Evolutionary conservation across 2,329 filamentous ascomycete species (phyloP).

Genomic region (Paramyrothecium roridum): DNA sequence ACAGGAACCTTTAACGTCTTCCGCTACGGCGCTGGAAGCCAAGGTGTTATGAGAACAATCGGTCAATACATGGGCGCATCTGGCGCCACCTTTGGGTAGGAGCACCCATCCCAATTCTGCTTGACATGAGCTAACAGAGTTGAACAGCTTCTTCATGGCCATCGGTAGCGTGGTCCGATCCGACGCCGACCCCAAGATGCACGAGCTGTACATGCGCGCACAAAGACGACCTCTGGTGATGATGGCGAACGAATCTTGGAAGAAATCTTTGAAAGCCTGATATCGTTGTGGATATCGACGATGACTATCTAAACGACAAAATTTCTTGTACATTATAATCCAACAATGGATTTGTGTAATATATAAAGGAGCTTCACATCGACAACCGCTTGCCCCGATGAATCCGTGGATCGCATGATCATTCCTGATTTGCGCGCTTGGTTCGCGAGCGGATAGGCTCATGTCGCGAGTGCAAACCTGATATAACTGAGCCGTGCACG

Average conservation of each 20-base stretch:
- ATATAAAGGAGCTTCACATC: not conserved
- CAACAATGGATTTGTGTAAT: not conserved
- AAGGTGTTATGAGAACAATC: slow-evolving; percentile 89
- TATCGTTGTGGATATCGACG: not conserved
- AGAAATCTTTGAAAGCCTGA: slow-evolving; percentile 9
- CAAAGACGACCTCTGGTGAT: slow-evolving; percentile 70
- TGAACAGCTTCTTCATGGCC: slow-evolving; percentile 86
- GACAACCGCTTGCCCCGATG: not conserved
- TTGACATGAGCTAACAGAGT: slow-evolving; percentile 12
- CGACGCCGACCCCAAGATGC: slow-evolving; percentile 74
- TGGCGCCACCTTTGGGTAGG: slow-evolving; percentile 90
- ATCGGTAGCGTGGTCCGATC: slow-evolving; percentile 96
- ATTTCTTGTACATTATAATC: not conserved
- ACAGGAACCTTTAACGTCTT: slow-evolving; percentile 91
- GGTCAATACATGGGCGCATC: slow-evolving; percentile 97
- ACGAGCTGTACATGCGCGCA: slow-evolving; percentile 72
- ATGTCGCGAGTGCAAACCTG: too few relatives aligned
- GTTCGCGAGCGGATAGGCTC: too few relatives aligned
- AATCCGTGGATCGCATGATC: too few relatives aligned
- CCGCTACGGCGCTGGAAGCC: slow-evolving; percentile 86
- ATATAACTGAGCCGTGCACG: too few relatives aligned
- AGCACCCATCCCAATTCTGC: not conserved
- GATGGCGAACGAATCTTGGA: slow-evolving; percentile 35
- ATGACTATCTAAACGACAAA: not conserved
- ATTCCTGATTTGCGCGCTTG: too few relatives aligned